A percentile compares a stretch with the other conserved stretches of the same genome.
Evolutionary conservation across 176 grass and related monocot genomes (phyloP).

Genomic region (Coix lacrymajobi): DNA sequence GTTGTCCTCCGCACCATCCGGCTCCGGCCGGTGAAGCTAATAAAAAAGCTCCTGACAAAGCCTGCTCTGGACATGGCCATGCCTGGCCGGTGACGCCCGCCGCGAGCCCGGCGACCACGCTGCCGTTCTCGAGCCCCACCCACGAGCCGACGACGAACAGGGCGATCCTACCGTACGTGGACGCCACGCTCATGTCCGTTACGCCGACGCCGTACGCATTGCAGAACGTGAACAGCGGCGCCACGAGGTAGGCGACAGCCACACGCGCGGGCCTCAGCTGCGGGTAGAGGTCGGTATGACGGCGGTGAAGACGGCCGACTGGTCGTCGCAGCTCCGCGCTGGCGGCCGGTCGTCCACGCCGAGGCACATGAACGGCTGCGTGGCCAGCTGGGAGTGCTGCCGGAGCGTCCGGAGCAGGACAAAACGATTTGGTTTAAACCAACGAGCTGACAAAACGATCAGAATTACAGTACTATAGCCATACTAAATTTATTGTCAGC

Average conservation of each 20-base stretch:
- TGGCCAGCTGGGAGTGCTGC: not conserved
- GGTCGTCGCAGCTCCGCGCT: constrained; percentile 43
- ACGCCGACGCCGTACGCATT: constrained; percentile 58
- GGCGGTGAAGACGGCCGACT: constrained; percentile 18
- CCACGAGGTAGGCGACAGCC: constrained; percentile 35
- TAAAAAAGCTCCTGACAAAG: no score
- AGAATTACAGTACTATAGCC: no score
- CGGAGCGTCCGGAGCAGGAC: constrained; percentile 28
- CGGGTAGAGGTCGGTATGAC: constrained; percentile 40
- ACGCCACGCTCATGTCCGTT: constrained; percentile 38
- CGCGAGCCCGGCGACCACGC: constrained; percentile 46
- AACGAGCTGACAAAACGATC: no score
- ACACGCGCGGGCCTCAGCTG: constrained; percentile 46
- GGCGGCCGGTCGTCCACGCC: not conserved
- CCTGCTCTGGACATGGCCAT: no score
- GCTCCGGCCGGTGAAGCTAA: no score
- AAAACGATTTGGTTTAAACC: no score
- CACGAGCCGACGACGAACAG: constrained; percentile 42
- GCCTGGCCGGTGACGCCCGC: no score
- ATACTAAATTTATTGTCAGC: no score
- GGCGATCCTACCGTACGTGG: constrained; percentile 43
- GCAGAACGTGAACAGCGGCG: constrained; percentile 52
- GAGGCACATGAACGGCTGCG: constrained; percentile 11
- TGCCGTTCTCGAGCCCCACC: constrained; percentile 37
- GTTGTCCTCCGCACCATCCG: no score